Evolutionary conservation across 768 basidiomycete genomes (phyloP), one percentile per base, ranked within the genome.

Genomic region (Boletellus sp.): DNA sequence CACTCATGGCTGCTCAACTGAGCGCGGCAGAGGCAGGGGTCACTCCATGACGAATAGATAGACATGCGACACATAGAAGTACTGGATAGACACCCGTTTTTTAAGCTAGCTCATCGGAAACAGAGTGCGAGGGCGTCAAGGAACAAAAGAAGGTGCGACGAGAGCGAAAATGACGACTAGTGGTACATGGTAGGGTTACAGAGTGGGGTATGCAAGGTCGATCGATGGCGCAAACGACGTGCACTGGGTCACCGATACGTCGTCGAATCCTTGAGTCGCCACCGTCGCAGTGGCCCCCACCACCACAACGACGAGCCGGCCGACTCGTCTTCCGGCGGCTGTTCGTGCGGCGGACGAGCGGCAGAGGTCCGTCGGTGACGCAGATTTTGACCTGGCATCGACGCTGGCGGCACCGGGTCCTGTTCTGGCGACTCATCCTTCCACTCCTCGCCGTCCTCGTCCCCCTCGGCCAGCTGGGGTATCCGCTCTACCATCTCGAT

Each of bases 1-100:
- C 75, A 8, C 76, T 96, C 41, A 94, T 96, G 92, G 89, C 90
- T 20, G 90, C 92, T 3, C 94, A 96, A 62, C 72, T 95, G 39
- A 79, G 72, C 51, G 78, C 87, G 5, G 73, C 71, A 3, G 57
- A 57, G 4, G 48, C 57, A 1, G 65, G 57, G 12, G 5, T 61
- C 13, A 28, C 39, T 24, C 42, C 34, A 17, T 57, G 31, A 55
- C 11, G 28, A 28, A 28, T 28, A 28, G 28, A 38, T 41, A 40
- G 36, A 51, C 44, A 57, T n/a, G n/a, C 1, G 28, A 28, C 26
- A 47, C 10, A 32, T 33, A 37, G 48, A 42, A 24, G 6, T 24
- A 28, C 20, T 11, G n/a, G 20, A 38, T 12, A 11, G 10, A 12
- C 42, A 31, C 45, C 43, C 37, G 42, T 22, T 40, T 6, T 42